Conservation (phyloP, 805 yeast species). For the Cyberlindnera galapagoensis region DNA sequence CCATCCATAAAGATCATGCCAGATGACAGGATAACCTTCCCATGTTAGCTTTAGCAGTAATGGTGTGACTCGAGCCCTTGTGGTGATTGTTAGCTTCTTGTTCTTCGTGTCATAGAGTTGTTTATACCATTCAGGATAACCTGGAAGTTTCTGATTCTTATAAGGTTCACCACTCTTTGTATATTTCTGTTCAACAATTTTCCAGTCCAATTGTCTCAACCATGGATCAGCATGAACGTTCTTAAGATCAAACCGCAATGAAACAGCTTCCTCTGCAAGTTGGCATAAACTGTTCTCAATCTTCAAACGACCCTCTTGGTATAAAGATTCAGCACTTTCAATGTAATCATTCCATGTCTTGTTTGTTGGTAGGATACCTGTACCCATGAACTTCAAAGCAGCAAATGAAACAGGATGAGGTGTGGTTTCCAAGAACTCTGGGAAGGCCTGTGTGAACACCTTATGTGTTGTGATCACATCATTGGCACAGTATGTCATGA, state of each 20-base stretch:
- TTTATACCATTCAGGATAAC: conserved; percentile 92
- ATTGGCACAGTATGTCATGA: conserved; percentile 76
- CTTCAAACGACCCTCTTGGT: conserved; percentile 47
- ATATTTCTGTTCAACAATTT: conserved; percentile 46
- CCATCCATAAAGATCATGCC: conserved; percentile 85
- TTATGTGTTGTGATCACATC: conserved; percentile 75
- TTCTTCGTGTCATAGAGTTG: conserved; percentile 38
- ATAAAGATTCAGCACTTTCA: conserved; percentile 58
- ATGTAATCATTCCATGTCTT: conserved; percentile 68
- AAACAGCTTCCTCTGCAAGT: conserved; percentile 55
- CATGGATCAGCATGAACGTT: conserved; percentile 68
- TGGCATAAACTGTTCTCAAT: conserved; percentile 53
- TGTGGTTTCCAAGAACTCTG: conserved; percentile 55
- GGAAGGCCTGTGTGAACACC: conserved; percentile 64
- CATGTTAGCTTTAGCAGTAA: conserved; percentile 69
- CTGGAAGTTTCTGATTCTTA: conserved; percentile 76
- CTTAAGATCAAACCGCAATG: conserved; percentile 35
- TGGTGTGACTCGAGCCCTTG: conserved; percentile 72
- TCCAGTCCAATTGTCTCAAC: conserved; percentile 90
- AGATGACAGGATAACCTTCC: conserved; percentile 77
- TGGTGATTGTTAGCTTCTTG: conserved; percentile 50
- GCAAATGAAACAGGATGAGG: conserved; percentile 96
- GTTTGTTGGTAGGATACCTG: conserved; percentile 74
- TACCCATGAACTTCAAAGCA: conserved; percentile 68
- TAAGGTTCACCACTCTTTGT: conserved; percentile 65